These are phyloP conservation scores for Amanita rubescens DNA, from an alignment of 768 basidiomycete genomes.

Conservation along the genomic window DNA sequence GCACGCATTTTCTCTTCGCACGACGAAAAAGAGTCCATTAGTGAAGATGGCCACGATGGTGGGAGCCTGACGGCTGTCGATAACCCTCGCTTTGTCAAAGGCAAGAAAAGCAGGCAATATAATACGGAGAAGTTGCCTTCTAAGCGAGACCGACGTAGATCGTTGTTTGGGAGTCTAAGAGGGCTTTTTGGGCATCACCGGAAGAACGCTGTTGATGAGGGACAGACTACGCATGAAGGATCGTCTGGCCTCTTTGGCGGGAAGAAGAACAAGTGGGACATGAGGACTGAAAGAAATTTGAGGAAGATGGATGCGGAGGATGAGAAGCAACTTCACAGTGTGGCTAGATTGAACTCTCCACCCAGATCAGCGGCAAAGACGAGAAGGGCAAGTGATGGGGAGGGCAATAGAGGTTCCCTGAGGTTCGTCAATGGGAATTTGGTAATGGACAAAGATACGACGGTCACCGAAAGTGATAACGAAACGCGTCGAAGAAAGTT, in stretches of 20 bases:
- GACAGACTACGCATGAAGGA: background rate
- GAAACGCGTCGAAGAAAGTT: background rate
- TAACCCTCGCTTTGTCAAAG: constrained; percentile 40
- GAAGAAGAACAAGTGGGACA: constrained; percentile 9
- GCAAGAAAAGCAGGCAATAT: constrained; percentile 6
- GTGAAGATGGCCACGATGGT: constrained; percentile 23
- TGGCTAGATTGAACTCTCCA: background rate
- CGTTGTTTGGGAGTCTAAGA: constrained; percentile 3
- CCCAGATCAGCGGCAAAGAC: background rate
- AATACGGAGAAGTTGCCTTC: background rate
- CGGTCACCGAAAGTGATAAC: background rate
- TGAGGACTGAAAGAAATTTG: constrained; percentile 20
- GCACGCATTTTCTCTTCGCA: background rate
- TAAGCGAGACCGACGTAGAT: constrained; percentile 9
- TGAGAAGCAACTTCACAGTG: background rate
- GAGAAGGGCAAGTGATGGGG: background rate
- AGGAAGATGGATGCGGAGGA: background rate
- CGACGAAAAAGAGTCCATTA: constrained; percentile 23
- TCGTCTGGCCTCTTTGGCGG: constrained; percentile 3
- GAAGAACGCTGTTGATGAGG: background rate
- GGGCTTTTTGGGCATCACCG: constrained; percentile 3
- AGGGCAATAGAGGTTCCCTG: background rate
- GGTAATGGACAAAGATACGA: background rate
- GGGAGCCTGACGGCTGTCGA: constrained; percentile 41
- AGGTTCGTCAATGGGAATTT: background rate